phyloP scores from a whole-genome alignment of 441 rosid species.

The Populus hybrid region DNA sequence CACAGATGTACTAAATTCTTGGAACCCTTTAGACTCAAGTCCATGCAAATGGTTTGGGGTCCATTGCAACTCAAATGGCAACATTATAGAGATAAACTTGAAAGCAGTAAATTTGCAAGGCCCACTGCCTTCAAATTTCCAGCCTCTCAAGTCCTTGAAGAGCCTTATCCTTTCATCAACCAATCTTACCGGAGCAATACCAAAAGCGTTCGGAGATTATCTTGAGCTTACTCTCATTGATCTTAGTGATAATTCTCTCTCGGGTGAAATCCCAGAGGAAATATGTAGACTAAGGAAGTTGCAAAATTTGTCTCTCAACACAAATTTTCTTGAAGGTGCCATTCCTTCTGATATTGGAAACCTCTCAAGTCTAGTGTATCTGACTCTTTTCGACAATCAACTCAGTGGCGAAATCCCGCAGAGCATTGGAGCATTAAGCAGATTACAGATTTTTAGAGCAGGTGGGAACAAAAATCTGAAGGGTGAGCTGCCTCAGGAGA shows the following conservation, averaged over 20 bases:
- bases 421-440: conserved; percentile 62
- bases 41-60: conserved; percentile 86
- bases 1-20: conserved; percentile 43
- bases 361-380: conserved; percentile 49
- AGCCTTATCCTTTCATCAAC: conserved; percentile 55
- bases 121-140: conserved; percentile 55
- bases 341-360: conserved; percentile 67
- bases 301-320: conserved; percentile 51
- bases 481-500: conserved; percentile 87
- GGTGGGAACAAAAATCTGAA: conserved; percentile 85
- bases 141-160: conserved; percentile 52
- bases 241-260: conserved; percentile 68
- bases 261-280: conserved; percentile 69
- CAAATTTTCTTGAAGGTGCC: conserved; percentile 75
- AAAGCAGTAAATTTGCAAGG: conserved; percentile 63
- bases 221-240: conserved; percentile 49
- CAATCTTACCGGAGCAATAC: conserved; percentile 69
- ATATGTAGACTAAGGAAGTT: conserved; percentile 61
- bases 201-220: conserved; percentile 64
- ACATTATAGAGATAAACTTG: conserved; percentile 57
- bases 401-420: conserved; percentile 69
- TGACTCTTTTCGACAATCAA: conserved; percentile 76
- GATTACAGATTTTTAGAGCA: conserved; percentile 54
- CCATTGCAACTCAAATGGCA: conserved; percentile 57
- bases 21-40: conserved; percentile 47